phyloP scores from a whole-genome alignment of 345 rosid genomes.

The Euphorbia pulcherrima region DNA sequence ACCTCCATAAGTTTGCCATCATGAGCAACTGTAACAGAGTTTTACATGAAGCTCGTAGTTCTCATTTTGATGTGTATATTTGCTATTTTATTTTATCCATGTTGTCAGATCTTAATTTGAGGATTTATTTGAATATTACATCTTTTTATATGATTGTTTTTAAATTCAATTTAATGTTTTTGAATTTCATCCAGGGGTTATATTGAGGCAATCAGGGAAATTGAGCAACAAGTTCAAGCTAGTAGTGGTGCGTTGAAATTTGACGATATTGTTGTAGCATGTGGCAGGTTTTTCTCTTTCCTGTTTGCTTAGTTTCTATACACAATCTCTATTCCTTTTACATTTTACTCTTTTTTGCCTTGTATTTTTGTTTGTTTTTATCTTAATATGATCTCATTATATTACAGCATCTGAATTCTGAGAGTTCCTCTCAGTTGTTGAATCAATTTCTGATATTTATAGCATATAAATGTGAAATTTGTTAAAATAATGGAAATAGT shows the following conservation, averaged over 20 bases:
- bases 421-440: too few species aligned
- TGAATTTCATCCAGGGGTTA: conserved; percentile 60
- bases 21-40: neutral
- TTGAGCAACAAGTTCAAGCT: conserved; percentile 69
- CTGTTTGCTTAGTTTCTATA: conserved; percentile 7
- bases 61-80: neutral
- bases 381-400: neutral
- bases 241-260: conserved; percentile 40
- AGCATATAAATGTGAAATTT: neutral
- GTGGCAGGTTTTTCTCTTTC: conserved; percentile 74
- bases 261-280: conserved; percentile 89
- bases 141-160: neutral
- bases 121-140: neutral
- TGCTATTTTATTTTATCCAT: neutral
- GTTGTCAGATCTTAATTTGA: neutral
- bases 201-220: conserved; percentile 77
- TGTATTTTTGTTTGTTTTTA: neutral
- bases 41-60: neutral
- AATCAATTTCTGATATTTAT: neutral
- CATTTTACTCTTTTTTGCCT: neutral
- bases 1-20: neutral
- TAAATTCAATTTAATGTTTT: neutral
- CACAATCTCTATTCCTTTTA: neutral
- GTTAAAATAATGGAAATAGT: neutral
- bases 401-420: neutral